These are phyloP conservation scores for Candida nonsorbophila DNA, from an alignment of 805 yeast genomes.

Conservation along the genomic window DNA sequence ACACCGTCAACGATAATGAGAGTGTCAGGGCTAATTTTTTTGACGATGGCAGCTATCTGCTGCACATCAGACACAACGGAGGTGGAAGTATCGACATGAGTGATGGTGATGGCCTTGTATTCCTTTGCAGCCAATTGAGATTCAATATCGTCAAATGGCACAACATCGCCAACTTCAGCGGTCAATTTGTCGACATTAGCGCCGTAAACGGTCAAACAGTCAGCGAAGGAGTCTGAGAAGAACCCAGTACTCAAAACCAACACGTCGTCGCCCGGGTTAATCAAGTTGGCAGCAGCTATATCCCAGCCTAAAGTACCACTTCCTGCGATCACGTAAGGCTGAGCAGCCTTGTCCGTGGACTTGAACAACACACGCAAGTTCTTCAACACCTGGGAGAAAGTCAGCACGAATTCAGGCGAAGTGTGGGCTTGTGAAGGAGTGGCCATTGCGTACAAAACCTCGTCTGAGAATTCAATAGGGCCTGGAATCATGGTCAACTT, in stretches of 20 bases:
- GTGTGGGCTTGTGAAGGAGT: constrained; percentile 89
- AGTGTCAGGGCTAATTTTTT: constrained; percentile 68
- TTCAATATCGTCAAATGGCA: constrained; percentile 53
- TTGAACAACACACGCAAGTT: constrained; percentile 72
- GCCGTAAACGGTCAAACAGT: constrained; percentile 66
- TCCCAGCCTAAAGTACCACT: constrained; percentile 98
- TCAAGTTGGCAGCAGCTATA: constrained; percentile 71
- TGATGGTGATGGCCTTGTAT: constrained; percentile 73
- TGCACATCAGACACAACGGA: constrained; percentile 80
- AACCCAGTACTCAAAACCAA: constrained; percentile 87
- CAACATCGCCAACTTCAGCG: constrained; percentile 70
- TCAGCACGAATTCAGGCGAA: constrained; percentile 71
- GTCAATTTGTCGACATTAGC: constrained; percentile 69
- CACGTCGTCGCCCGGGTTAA: constrained; percentile 60
- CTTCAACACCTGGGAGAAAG: constrained; percentile 64
- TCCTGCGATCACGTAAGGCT: constrained; percentile 79
- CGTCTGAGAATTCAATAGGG: constrained; percentile 78
- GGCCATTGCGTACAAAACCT: constrained; percentile 73
- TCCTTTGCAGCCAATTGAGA: constrained; percentile 44
- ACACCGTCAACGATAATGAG: constrained; percentile 89
- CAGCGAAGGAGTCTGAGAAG: constrained; percentile 80
- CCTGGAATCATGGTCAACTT: constrained; percentile 70
- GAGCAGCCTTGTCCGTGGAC: constrained; percentile 57
- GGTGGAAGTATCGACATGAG: constrained; percentile 96
- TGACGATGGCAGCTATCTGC: constrained; percentile 56